A percentile compares a stretch with the other conserved stretches of the same genome.
Evolutionary conservation across 2,329 filamentous ascomycete genomes (phyloP).

Genomic region (Cryoendolithus antarcticus): DNA sequence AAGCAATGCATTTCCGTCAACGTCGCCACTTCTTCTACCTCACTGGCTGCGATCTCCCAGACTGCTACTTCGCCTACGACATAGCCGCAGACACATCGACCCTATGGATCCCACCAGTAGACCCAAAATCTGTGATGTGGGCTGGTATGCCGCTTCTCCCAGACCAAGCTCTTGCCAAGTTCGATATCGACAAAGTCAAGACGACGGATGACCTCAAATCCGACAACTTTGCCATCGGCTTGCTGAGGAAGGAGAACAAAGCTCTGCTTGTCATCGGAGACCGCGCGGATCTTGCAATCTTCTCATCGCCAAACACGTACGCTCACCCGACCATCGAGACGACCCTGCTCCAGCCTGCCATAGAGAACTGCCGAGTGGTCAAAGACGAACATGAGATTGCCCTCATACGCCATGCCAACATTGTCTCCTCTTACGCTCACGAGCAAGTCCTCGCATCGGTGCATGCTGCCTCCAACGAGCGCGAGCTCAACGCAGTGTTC

Average conservation of each 20-base stretch:
- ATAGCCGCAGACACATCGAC: slow-evolving; percentile 61
- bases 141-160: slow-evolving; percentile 73
- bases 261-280: slow-evolving; percentile 66
- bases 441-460: slow-evolving; percentile 54
- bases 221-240: slow-evolving; percentile 46
- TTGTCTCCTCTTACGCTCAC: slow-evolving; percentile 68
- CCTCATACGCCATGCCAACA: slow-evolving; percentile 70
- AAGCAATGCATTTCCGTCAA: slow-evolving; percentile 60
- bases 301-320: slow-evolving; percentile 48
- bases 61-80: slow-evolving; percentile 75
- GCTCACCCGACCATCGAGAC: slow-evolving; percentile 55
- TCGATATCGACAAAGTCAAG: slow-evolving; percentile 44
- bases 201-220: slow-evolving; percentile 55
- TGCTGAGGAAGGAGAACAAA: slow-evolving; percentile 21
- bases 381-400: slow-evolving; percentile 79
- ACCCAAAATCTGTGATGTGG: slow-evolving; percentile 89
- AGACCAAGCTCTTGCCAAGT: slow-evolving; percentile 55
- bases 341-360: slow-evolving; percentile 45
- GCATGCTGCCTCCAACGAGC: slow-evolving; percentile 58
- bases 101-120: slow-evolving; percentile 82
- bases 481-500: slow-evolving; percentile 72
- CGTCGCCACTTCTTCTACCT: slow-evolving; percentile 84
- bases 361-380: slow-evolving; percentile 68
- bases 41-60: slow-evolving; percentile 70
- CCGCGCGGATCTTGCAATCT: slow-evolving; percentile 43